Evolutionary conservation across 129 eudicot genomes (phyloP), one percentile per base, ranked within the genome.

Genomic region (Centrapalus pauciflorus): DNA sequence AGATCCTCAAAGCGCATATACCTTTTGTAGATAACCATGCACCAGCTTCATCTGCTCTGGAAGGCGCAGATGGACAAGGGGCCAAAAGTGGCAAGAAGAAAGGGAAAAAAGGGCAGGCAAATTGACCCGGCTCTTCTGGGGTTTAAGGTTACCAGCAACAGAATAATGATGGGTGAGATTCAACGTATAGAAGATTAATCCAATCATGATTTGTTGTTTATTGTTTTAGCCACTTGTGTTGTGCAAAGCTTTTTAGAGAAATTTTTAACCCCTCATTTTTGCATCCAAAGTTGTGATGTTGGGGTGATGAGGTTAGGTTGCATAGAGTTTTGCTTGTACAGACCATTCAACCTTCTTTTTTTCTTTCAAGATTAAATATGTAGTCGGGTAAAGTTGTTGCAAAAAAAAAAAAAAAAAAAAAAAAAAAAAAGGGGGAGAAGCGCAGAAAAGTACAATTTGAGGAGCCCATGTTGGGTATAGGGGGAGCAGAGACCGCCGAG

Each of bases 81-180:
- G 85, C 76, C 2, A 68, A 71, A 67, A 66, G 67, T 40, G 86
- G 80, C 73, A 92, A 88, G 55, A 92, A 92, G 86, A 92, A 88
- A 65, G 98, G 96, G 11, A 92, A 92, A 74, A n/a, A 88, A 88
- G 61, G 96, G 96, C 17, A 85, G 84, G 64, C 92, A 88, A 41
- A 84, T 88, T 7, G 96, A 88, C 68, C 96, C 96, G 0, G 86
- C 91, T 9, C 82, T 84, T 21, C 92, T 88, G 23, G 92, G 91
- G 5, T 87, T 87, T 70, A 87, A 87, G 82, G 96, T 88, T 16
- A 84, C 96, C 1, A 88, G 91, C 65, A 88, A 88, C 50, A 80
- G 96, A 7, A 88, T 88, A 45, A 82, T 88, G 96, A 88, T 88
- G 96, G 96, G 96, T 7, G 96, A 88, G 79, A 88, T 88, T 10